Percentiles rank a stretch among this genome's conserved stretches.
These are phyloP conservation scores for Hyphopichia burtonii DNA, from an alignment of 1,139 yeast genomes.

Conservation along the genomic window DNA sequence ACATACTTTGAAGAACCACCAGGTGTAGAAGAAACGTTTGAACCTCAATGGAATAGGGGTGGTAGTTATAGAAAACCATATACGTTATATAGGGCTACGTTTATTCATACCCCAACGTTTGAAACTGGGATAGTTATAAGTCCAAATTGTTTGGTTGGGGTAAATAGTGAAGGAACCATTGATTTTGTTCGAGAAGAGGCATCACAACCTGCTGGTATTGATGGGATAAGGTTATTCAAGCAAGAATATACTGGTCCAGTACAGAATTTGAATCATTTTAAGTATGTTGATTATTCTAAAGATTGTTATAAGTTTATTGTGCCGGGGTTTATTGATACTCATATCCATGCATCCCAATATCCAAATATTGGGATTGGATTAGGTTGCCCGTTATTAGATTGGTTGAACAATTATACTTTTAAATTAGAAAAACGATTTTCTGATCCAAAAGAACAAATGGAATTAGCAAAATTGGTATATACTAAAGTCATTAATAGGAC, in stretches of 20 bases:
- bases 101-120: constrained; percentile 32
- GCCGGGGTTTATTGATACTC: constrained; percentile 95
- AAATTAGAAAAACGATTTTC: constrained; percentile 65
- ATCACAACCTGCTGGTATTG: constrained; percentile 4
- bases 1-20: not conserved
- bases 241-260: constrained; percentile 2
- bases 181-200: constrained; percentile 24
- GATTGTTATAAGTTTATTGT: constrained; percentile 56
- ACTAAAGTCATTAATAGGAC: constrained; percentile 65
- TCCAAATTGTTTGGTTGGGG: constrained; percentile 34
- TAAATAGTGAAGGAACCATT: constrained; percentile 27
- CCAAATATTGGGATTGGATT: constrained; percentile 95
- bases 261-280: constrained; percentile 13
- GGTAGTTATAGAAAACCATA: not conserved
- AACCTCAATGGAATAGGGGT: not conserved
- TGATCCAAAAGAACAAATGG: constrained; percentile 43
- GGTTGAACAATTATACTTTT: constrained; percentile 86
- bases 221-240: constrained; percentile 9
- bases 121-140: constrained; percentile 25
- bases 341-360: constrained; percentile 94
- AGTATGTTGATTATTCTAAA: constrained; percentile 27
- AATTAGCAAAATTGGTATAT: constrained; percentile 62
- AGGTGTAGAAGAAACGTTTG: not conserved
- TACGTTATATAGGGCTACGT: constrained; percentile 26
- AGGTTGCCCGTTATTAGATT: constrained; percentile 77